phyloP scores from a whole-genome alignment of 495 filamentous ascomycete genomes.

The Tuber microsphaerosporum region DNA sequence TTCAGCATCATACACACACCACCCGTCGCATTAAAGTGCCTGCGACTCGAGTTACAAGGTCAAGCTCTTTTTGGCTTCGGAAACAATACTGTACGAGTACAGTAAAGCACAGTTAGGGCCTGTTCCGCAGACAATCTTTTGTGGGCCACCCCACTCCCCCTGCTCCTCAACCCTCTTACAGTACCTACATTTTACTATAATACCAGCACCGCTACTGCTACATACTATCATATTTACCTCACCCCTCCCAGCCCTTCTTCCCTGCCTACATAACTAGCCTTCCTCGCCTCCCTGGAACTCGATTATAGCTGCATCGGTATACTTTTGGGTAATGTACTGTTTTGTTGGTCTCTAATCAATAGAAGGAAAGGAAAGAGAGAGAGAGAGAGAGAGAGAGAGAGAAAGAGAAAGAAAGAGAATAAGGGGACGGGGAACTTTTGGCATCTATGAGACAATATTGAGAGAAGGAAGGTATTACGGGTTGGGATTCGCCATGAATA shows the following conservation, averaged over 20 bases:
- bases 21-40: background rate
- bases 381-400: background rate
- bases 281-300: background rate
- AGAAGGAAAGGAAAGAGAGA: background rate
- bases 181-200: background rate
- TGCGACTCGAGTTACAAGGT: background rate
- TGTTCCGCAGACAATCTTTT: background rate
- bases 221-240: conserved; percentile 6
- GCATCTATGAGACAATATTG: background rate
- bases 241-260: background rate
- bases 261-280: background rate
- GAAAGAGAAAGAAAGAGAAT: conserved; percentile 11
- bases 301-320: background rate
- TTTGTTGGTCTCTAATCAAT: background rate
- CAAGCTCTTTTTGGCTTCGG: background rate
- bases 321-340: background rate
- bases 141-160: background rate
- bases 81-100: background rate
- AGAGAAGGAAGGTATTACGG: background rate
- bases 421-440: conserved; percentile 3
- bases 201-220: background rate
- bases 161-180: background rate
- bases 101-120: background rate
- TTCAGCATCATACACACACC: background rate
- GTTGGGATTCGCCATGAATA: conserved; percentile 16